Base-by-base conservation (phyloP, 2,329 filamentous ascomycete genomes). In the Colletotrichum lini region DNA sequence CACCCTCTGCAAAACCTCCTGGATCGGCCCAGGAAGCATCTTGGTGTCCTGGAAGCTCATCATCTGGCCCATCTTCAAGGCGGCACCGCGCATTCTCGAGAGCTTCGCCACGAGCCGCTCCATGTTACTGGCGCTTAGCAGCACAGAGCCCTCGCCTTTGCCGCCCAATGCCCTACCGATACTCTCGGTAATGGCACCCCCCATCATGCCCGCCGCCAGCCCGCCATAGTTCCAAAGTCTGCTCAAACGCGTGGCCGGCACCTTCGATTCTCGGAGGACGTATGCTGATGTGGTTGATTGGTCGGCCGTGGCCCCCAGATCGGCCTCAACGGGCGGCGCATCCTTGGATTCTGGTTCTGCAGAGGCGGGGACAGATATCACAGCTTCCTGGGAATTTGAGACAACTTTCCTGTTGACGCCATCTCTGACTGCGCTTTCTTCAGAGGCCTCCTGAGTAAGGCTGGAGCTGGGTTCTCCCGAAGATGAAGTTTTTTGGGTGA, bases 31-130 rank as follows among this genome's bases (percentile, higher is more conserved):
- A 0, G 96, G 96, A 12, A 99, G 89, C 91, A 98, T 95, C 81
- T 98, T 98, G 47, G 94, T 91, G 82, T 99, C 96, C 85, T 99
- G 96, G 78, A 99, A 96, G 80, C 95, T 98, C 87, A 99, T 93
- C 93, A 98, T 96, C 84, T 99, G 96, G 0, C 96, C 97, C 35
- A 99, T 84, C 84, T 99, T 99, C 52, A 99, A 86, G n/a, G 96
- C 96, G 7, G 96, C 97, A 47, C 96, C 96, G 77, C 96, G 91
- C 96, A 99, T 99, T 26, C 94, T 93, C 3, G 96, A 98, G 3
- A 99, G 88, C 81, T 97, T 98, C 6, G 94, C 88, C 2, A 99
- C 96, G 10, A 99, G 88, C 58, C 97, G 90, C 79, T 98, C 95
- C 89, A 98, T 95, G 78, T 99, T 99, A 12, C 87, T 91, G 7